Base-by-base conservation (phyloP, 176 grass and related monocot genomes). In the Chrysopogon serrulatus region DNA sequence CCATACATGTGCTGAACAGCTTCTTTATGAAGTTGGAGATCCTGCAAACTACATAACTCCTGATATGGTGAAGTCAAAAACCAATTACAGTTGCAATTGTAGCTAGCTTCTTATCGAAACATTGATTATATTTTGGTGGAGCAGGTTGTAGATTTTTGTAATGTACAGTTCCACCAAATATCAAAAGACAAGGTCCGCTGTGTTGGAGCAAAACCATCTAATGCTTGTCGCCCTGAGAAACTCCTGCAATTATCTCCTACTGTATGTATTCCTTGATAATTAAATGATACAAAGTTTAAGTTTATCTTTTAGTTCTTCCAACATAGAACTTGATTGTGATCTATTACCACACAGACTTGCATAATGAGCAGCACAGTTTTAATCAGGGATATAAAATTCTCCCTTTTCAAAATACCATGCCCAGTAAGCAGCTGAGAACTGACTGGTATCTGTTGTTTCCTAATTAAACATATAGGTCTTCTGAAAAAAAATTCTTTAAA, bases 1-100 rank as follows among this genome's bases (percentile, higher is more conserved):
- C 49, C 88, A 77, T 70, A 98, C 96, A 53, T 95, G 96, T 87
- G 92, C 92, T 53, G 85, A 98, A 73, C 96, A 98, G 79, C 92
- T 98, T 79, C 85, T 98, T 61, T 98, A 98, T 78, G 96, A 98
- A 79, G 88, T 98, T 83, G 85, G 90, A 79, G 92, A 95, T 77
- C 96, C 96, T 40, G 87, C 87, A 59, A 86, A 84, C 84, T 98
- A 98, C 71, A 85, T 88, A 59, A 98, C 96, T 85, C 96, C 96
- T 93, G 96, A 98, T 88, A 87, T 98, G 91, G 96, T 98, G 79
- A 87, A 86, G 48, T 68, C 4, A 88, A 82, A 83, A 79, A 59
- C 16, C 12, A 84, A 84, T 56, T 42, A 18, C 73, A 74, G 6
- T 71, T 59, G 26, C 51, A 73, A 4, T 56, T 39, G 30, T 75